These are phyloP conservation scores for Iberis pinnata DNA, from an alignment of 345 rosid species.

Conservation along the genomic window DNA sequence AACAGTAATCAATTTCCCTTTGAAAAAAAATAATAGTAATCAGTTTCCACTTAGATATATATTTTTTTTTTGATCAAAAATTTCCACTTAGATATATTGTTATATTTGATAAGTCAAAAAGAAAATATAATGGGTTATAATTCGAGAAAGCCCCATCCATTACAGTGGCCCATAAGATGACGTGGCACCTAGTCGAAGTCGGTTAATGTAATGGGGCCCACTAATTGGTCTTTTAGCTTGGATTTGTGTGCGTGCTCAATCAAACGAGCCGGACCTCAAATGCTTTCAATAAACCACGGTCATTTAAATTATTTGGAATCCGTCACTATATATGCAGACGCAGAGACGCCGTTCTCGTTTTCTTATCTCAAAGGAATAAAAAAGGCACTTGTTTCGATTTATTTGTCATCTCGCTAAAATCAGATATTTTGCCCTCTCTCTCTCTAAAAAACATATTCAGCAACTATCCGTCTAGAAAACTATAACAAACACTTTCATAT, in stretches of 20 bases:
- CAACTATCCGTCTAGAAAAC: too few species aligned
- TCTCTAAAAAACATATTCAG: background rate
- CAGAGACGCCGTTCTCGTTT: too few species aligned
- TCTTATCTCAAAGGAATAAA: too few species aligned
- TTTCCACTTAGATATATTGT: too few species aligned
- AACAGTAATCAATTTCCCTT: too few species aligned
- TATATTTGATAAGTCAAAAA: too few species aligned
- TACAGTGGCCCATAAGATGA: slow-evolving; percentile 20
- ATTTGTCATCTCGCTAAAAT: background rate
- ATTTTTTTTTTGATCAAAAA: too few species aligned
- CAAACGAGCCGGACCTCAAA: slow-evolving; percentile 26
- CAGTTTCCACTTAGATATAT: too few species aligned
- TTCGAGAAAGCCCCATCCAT: background rate
- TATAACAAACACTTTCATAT: too few species aligned
- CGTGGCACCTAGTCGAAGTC: slow-evolving; percentile 23
- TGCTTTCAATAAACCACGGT: background rate
- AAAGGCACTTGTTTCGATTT: slow-evolving; percentile 12
- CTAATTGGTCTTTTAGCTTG: slow-evolving; percentile 1
- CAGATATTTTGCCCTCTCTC: background rate
- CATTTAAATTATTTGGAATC: slow-evolving; percentile 7
- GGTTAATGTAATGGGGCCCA: slow-evolving; percentile 1
- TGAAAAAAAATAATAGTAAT: background rate
- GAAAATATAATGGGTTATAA: too few species aligned
- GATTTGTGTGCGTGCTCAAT: slow-evolving; percentile 17
- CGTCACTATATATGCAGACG: slow-evolving; percentile 5